phyloP scores from a whole-genome alignment of 2,329 filamentous ascomycete species.

The Cladosporium sp. region DNA sequence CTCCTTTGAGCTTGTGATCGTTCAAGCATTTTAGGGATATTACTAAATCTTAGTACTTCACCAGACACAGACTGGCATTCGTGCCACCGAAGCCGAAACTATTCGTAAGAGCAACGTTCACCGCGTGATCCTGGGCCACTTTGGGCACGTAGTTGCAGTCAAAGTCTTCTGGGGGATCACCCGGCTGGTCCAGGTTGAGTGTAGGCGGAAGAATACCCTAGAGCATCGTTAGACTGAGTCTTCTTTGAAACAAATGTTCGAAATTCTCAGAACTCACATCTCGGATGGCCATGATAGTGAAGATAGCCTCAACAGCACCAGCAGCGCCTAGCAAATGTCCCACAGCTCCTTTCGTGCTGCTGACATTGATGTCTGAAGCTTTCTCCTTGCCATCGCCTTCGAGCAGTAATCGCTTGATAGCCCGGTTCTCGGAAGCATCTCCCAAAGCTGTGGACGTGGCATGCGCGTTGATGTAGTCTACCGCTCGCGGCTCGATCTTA shows the following conservation, averaged over 20 bases:
- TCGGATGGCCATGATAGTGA: constrained; percentile 71
- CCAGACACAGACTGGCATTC: constrained; percentile 84
- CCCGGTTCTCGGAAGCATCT: constrained; percentile 80
- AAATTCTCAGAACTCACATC: constrained; percentile 55
- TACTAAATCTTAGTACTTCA: constrained; percentile 31
- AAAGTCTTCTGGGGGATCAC: constrained; percentile 55
- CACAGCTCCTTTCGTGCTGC: constrained; percentile 88
- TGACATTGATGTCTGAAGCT: constrained; percentile 68
- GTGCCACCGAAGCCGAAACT: constrained; percentile 98
- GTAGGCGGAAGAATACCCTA: constrained; percentile 81
- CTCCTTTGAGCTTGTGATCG: too few species aligned
- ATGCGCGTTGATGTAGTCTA: constrained; percentile 95
- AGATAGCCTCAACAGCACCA: constrained; percentile 84
- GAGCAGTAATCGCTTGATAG: constrained; percentile 72
- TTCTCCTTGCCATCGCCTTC: constrained; percentile 61
- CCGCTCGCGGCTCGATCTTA: constrained; percentile 58
- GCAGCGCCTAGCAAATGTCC: constrained; percentile 90
- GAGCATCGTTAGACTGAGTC: neutral
- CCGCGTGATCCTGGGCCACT: constrained; percentile 61
- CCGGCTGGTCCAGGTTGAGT: constrained; percentile 67
- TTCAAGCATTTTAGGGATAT: too few species aligned
- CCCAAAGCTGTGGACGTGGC: constrained; percentile 84
- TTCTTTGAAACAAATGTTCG: neutral
- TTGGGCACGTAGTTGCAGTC: constrained; percentile 82
- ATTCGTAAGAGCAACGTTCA: constrained; percentile 79